Evolutionary conservation across 1,284 basidiomycete genomes (phyloP), one percentile per base, ranked within the genome.

Genomic region (Ganoderma multipileum): DNA sequence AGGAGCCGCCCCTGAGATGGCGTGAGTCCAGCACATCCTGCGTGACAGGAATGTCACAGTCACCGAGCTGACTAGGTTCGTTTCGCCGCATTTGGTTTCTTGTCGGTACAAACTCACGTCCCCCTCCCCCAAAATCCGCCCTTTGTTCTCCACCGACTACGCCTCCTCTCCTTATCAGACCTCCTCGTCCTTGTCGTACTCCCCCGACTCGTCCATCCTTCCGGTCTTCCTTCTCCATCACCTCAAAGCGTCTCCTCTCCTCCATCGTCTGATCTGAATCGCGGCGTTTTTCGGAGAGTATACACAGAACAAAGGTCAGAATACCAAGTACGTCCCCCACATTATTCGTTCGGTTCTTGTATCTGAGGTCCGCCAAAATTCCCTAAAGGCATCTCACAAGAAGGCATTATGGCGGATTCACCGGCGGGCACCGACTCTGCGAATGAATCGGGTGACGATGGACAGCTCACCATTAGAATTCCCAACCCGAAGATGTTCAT

Each of bases 401-500:
- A 33, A 20, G 33, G 33, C 67, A 61, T 42, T 23, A 79, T 80
- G 77, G 73, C 77, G 4, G 79, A 79, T 61, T 78, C 78, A 38
- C 76, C 81, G 67, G 84, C 84, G 66, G 85, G 83, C 68, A 78
- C 81, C 72, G 83, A 85, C 68, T 83, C 85, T 28, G 76, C 80
- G 36, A 82, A 76, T 64, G 86, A 86, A 71, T 80, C 81, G 54
- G 81, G 82, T 72, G 89, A 89, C 77, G 89, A 90, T 77, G 81
- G 82, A 68, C 87, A 88, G 70, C 83, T 91, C 71, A 89, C 85
- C 68, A 90, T 91, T 75, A 84, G 86, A 69, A 91, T 90, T 38
- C 80, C 81, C 8, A 82, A 81, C 68, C 80, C 80, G 26, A 81
- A 80, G 74, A 75, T 80, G 14, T 81, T 78, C 70, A 78, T 81